phyloP scores from a whole-genome alignment of 2,329 filamentous ascomycete genomes.

The Ceratocystis cubensis region DNA sequence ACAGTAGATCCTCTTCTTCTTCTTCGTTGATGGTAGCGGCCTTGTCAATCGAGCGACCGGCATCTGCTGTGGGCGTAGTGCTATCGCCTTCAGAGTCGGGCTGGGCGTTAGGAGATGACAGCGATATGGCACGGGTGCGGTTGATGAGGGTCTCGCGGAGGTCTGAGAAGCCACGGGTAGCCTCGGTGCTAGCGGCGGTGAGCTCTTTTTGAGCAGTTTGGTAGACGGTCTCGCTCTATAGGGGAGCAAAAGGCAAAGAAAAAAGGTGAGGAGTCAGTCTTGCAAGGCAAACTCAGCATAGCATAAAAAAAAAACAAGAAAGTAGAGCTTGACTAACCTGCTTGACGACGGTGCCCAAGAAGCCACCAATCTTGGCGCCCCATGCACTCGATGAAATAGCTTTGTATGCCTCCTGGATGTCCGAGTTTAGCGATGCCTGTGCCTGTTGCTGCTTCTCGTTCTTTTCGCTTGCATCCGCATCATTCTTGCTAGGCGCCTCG shows the following conservation, averaged over 20 bases:
- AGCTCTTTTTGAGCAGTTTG: constrained; percentile 80
- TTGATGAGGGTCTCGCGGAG: constrained; percentile 55
- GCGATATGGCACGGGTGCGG: constrained; percentile 60
- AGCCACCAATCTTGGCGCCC: constrained; percentile 77
- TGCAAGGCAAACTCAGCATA: neutral
- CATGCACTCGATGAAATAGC: constrained; percentile 84
- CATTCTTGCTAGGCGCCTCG: constrained; percentile 28
- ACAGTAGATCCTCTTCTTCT: constrained; percentile 52
- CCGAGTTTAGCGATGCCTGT: constrained; percentile 58
- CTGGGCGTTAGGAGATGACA: constrained; percentile 35
- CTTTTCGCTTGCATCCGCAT: constrained; percentile 24
- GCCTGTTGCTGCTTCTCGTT: constrained; percentile 31
- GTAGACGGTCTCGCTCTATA: constrained; percentile 65
- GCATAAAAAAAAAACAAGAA: no score
- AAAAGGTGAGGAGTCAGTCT: neutral
- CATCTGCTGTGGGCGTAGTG: constrained; percentile 28
- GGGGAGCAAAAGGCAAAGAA: neutral
- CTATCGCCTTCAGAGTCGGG: constrained; percentile 23
- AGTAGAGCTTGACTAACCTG: constrained; percentile 44
- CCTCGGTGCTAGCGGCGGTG: constrained; percentile 64
- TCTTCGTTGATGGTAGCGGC: constrained; percentile 25
- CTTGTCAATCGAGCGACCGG: constrained; percentile 33
- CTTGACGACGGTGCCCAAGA: constrained; percentile 85
- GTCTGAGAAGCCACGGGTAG: constrained; percentile 64
- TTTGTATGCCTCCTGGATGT: constrained; percentile 90